Percentiles rank a stretch among this genome's conserved stretches.
Conservation (phyloP, 768 basidiomycete genomes). For the Tephrocybe sp. region DNA sequence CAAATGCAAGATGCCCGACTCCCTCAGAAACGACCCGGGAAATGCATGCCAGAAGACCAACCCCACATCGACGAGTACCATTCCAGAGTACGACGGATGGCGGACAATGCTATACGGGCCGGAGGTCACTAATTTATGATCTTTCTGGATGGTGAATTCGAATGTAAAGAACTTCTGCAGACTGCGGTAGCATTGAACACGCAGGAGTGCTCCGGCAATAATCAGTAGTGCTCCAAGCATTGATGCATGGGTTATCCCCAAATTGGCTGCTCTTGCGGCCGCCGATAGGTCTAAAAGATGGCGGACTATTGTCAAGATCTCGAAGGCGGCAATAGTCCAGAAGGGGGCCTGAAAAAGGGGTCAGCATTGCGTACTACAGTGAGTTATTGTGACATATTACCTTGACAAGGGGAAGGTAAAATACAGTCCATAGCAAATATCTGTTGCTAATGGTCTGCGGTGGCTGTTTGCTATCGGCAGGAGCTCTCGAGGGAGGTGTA, state of each 20-base stretch:
- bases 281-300: neutral
- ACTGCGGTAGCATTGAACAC: conserved; percentile 33
- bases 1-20: neutral
- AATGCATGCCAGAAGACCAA: conserved; percentile 24
- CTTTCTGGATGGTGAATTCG: conserved; percentile 30
- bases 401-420: neutral
- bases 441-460: neutral
- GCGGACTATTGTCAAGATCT: neutral
- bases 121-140: conserved; percentile 27
- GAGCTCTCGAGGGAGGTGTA: neutral
- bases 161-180: conserved; percentile 41
- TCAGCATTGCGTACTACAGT: neutral
- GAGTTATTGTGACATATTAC: neutral
- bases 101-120: conserved; percentile 34
- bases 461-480: neutral
- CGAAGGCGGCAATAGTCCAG: neutral
- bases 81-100: conserved; percentile 31
- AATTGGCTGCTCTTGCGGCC: neutral
- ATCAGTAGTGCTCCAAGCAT: conserved; percentile 27
- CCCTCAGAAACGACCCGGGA: neutral
- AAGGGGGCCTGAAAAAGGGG: neutral
- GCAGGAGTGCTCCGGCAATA: conserved; percentile 29
- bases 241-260: conserved; percentile 25
- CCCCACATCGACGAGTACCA: conserved; percentile 26
- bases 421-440: neutral